These are phyloP conservation scores for Colletotrichum sansevieriae DNA, from an alignment of 2,329 filamentous ascomycete species.

Conservation along the genomic window DNA sequence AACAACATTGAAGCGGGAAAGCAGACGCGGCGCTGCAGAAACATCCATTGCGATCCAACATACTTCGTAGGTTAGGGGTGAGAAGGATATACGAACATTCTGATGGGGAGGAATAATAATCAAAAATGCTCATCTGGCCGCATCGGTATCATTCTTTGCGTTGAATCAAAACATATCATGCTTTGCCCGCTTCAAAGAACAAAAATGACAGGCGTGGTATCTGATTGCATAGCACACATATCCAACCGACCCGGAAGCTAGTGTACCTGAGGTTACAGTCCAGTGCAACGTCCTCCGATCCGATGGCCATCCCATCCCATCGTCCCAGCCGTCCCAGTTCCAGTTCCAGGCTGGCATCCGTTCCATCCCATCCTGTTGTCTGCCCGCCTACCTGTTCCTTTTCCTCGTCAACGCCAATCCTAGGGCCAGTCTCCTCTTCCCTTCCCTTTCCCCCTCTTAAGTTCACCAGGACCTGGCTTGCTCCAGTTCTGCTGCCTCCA, in stretches of 20 bases:
- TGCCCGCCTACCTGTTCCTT: background rate
- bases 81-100: no score
- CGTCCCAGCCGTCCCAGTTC: background rate
- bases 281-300: slow-evolving; percentile 14
- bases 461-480: background rate
- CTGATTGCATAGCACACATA: background rate
- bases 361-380: background rate
- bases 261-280: background rate
- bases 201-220: no score
- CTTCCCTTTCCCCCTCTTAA: slow-evolving; percentile 11
- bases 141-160: no score
- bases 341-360: background rate
- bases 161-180: no score
- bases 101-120: no score
- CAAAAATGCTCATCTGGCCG: no score
- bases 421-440: background rate
- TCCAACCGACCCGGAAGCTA: background rate
- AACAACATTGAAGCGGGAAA: background rate
- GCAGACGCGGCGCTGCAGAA: no score
- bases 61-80: no score
- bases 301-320: slow-evolving; percentile 19
- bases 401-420: background rate
- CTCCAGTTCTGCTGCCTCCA: background rate
- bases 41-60: no score
- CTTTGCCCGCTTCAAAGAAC: no score